Base-by-base conservation (phyloP, 2,329 filamentous ascomycete species). In the Trichothecium roseum region DNA sequence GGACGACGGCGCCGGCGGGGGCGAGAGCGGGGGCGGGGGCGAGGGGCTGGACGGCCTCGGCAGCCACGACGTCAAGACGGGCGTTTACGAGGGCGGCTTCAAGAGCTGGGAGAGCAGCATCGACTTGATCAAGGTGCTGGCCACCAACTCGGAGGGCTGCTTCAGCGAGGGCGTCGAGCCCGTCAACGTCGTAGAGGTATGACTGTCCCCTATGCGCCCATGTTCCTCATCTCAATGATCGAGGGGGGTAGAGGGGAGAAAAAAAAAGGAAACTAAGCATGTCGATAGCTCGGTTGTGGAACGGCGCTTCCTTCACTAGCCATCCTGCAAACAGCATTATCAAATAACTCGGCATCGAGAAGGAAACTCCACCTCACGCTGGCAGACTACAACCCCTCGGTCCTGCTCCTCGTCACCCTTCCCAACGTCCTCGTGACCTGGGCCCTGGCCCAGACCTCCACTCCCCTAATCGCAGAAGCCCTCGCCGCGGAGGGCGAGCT, bases 61-160 rank as follows among this genome's bases (percentile, higher is more conserved):
- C 28, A 68, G 71, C 42, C 77, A 83, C 43, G 84, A 91, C 56
- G 78, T 91, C 44, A 81, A 78, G 55, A 83, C 82, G 37, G 84
- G 84, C 35, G 74, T 89, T 40, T 91, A 91, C 57, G 84, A 91
- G 59, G 84, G 84, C 38, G 84, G 84, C 17, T 87, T 89, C 63
- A 91, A 91, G 63, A 88, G 81, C 49, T 91, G 84, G 84, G 84
- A 91, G 61, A 88, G 84, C 59, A 85, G 81, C 40, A 67, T 87
- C 35, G 84, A 91, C 53, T 65, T 91, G 14, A 81, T 84, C 34
- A 83, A 78, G 51, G 74, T 81, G n/a, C 55, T 80, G 20, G 66
- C 66, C 1, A 49, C 53, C 3, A 63, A 24, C 20, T 10, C 64
- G 18, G 54, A 60, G 10, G 55, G 61, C 14, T 30, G 18, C 24